Conservation (phyloP, 129 eudicot genomes). For the Mikania micrantha region DNA sequence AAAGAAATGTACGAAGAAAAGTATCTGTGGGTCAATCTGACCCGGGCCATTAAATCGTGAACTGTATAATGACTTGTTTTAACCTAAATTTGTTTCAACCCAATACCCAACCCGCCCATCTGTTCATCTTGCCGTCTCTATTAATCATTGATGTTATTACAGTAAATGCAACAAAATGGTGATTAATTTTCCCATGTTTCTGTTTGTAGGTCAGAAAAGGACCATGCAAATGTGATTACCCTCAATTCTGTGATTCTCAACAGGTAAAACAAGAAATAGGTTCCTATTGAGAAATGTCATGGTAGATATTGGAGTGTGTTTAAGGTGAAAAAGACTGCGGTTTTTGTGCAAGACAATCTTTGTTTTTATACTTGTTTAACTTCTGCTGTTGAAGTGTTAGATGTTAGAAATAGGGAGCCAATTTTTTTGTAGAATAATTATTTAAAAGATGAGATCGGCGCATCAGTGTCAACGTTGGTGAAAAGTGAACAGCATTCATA, state of each 20-base stretch:
- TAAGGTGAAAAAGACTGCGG: background rate
- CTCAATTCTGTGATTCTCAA: constrained; percentile 76
- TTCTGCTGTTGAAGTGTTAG: background rate
- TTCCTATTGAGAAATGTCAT: background rate
- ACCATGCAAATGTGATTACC: constrained; percentile 62
- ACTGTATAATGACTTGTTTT: background rate
- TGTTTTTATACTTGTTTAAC: background rate
- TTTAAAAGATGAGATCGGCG: background rate
- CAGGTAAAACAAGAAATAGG: constrained; percentile 21
- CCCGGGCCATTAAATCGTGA: background rate
- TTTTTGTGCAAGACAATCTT: background rate
- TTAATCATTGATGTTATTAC: background rate
- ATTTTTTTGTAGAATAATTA: background rate
- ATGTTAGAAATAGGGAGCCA: no score
- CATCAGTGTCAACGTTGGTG: background rate
- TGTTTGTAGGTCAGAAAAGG: constrained; percentile 78
- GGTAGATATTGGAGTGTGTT: background rate
- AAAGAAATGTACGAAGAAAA: background rate
- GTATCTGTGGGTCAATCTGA: background rate
- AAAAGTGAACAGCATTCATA: background rate
- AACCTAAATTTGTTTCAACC: background rate
- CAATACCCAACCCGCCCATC: background rate
- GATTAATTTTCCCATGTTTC: background rate
- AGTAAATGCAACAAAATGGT: background rate
- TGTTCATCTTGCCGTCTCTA: background rate